Evolutionary conservation across 306 rosid species (phyloP).

Genomic region (Vigna hirtella): DNA sequence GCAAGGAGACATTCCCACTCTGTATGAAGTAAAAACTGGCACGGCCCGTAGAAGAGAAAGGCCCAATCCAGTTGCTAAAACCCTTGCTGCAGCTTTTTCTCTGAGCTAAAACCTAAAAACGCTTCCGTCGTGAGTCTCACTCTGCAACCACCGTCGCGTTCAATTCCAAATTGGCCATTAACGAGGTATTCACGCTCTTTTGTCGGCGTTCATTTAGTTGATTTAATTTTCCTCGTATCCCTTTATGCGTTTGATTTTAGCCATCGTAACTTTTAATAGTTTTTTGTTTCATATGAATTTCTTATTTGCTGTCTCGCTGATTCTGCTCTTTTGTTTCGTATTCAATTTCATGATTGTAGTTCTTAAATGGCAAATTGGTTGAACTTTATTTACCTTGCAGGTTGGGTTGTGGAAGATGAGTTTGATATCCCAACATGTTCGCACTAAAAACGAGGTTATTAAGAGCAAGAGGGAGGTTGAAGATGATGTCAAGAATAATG

Average conservation of each 20-base stretch:
- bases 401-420: slow-evolving; percentile 62
- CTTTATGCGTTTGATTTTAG: background rate
- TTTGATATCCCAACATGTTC: slow-evolving; percentile 75
- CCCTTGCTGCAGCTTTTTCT: background rate
- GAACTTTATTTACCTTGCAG: slow-evolving; percentile 4
- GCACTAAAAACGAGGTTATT: slow-evolving; percentile 39
- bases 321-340: background rate
- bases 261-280: background rate
- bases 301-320: background rate
- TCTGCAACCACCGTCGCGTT: background rate
- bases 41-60: background rate
- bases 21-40: background rate
- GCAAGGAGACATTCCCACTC: no score
- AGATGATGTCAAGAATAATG: slow-evolving; percentile 41
- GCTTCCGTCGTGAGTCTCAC: background rate
- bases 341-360: background rate
- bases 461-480: slow-evolving; percentile 54
- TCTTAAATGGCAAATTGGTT: background rate
- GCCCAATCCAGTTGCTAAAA: slow-evolving; percentile 22
- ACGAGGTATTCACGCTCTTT: background rate
- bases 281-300: background rate
- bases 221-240: background rate
- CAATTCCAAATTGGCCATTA: background rate
- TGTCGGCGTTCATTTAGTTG: background rate
- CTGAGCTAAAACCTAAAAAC: background rate